A percentile compares a stretch with the other conserved stretches of the same genome.
Conservation (phyloP, 2,329 filamentous ascomycete species). For the Talaromyces sp. region DNA sequence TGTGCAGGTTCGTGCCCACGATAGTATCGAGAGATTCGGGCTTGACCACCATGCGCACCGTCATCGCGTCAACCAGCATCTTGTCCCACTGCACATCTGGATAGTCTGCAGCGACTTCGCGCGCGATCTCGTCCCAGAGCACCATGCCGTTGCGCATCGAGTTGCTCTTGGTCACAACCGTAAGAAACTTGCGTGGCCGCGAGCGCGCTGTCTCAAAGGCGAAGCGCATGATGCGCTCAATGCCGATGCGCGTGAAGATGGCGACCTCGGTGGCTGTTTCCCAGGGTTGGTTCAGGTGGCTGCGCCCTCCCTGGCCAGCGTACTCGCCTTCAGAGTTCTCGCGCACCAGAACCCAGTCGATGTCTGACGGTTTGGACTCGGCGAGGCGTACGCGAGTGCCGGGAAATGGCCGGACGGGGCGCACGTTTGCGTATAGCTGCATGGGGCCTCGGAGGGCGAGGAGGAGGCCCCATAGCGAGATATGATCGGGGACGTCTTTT, state of each 20-base stretch:
- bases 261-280: constrained; percentile 60
- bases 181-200: constrained; percentile 55
- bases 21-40: constrained; percentile 59
- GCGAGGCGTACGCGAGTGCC: constrained; percentile 57
- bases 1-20: constrained; percentile 58
- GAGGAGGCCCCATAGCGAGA: constrained; percentile 63
- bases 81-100: constrained; percentile 59
- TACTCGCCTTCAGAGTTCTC: constrained; percentile 67
- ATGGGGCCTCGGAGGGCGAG: constrained; percentile 64
- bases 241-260: constrained; percentile 58
- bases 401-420: constrained; percentile 59
- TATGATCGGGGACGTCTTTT: constrained; percentile 60
- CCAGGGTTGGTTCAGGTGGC: constrained; percentile 56
- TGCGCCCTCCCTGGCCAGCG: constrained; percentile 60
- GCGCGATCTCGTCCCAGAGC: constrained; percentile 62
- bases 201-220: constrained; percentile 58
- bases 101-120: constrained; percentile 52
- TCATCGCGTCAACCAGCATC: constrained; percentile 66
- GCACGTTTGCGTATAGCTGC: constrained; percentile 65
- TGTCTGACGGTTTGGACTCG: constrained; percentile 52
- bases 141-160: constrained; percentile 65
- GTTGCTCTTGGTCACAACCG: constrained; percentile 63
- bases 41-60: constrained; percentile 59
- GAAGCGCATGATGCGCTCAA: constrained; percentile 59
- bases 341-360: constrained; percentile 64